A percentile compares a stretch with the other conserved stretches of the same genome.
Evolutionary conservation across 306 rosid species (phyloP).

Genomic region (Hippophae rhamnoides): DNA sequence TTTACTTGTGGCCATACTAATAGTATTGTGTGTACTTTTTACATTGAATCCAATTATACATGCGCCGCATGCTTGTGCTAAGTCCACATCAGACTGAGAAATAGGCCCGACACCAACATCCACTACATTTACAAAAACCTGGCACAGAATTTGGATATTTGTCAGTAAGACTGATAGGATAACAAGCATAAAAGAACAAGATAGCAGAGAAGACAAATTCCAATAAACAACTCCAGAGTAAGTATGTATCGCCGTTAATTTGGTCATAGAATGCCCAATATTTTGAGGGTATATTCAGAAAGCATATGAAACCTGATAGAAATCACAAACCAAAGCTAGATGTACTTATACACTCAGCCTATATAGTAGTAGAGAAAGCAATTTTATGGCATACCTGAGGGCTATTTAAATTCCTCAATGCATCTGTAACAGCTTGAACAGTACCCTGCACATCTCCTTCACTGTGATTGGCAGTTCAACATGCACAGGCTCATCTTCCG

Average conservation of each 20-base stretch:
- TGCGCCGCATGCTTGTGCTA: constrained; percentile 94
- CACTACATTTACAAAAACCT: constrained; percentile 76
- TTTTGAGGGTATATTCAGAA: neutral
- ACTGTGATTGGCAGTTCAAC: constrained; percentile 92
- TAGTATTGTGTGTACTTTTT: constrained; percentile 58
- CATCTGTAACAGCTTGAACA: constrained; percentile 93
- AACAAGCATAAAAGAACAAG: neutral
- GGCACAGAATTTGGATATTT: constrained; percentile 20
- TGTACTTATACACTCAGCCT: neutral
- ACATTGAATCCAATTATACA: constrained; percentile 83
- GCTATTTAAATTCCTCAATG: constrained; percentile 71
- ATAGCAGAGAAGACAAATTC: neutral
- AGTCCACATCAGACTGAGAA: constrained; percentile 79
- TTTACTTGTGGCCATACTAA: constrained; percentile 51
- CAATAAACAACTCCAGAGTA: neutral
- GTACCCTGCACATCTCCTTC: constrained; percentile 96
- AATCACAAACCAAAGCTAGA: neutral
- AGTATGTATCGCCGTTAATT: neutral
- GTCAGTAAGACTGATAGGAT: constrained; percentile 4
- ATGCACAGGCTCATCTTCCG: constrained; percentile 42
- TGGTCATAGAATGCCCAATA: neutral
- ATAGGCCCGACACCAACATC: constrained; percentile 88
- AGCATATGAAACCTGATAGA: neutral
- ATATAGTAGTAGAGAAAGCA: neutral
- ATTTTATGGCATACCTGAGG: constrained; percentile 57